Conservation (phyloP, 306 rosid genomes). For the Cicer pinnatifidum region DNA sequence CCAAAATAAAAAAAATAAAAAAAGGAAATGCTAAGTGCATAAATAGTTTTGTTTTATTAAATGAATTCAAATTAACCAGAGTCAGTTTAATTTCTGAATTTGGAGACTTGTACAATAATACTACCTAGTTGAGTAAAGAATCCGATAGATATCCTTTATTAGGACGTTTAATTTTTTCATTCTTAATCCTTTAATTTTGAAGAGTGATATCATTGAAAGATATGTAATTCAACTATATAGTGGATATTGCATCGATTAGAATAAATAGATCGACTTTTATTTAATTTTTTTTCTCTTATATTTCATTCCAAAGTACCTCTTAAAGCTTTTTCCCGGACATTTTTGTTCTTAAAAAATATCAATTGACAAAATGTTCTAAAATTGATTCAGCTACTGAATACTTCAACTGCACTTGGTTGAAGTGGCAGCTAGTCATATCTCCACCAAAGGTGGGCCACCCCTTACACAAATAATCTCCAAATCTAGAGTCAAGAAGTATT, state of each 20-base stretch:
- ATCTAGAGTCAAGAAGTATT: slow-evolving; percentile 11
- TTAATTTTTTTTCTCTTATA: too few species aligned
- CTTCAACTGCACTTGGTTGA: slow-evolving; percentile 37
- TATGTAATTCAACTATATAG: too few species aligned
- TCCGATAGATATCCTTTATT: too few species aligned
- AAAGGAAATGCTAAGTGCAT: neutral
- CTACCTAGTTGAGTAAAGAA: too few species aligned
- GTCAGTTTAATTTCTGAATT: too few species aligned
- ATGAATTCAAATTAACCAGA: too few species aligned
- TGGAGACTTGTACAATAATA: too few species aligned
- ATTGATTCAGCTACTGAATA: slow-evolving; percentile 45
- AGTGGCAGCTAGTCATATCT: slow-evolving; percentile 34
- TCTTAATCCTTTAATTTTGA: too few species aligned
- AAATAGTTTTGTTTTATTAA: neutral
- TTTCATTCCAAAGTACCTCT: neutral
- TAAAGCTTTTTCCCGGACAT: neutral
- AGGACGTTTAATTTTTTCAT: too few species aligned
- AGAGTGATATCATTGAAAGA: too few species aligned
- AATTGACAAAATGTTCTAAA: slow-evolving; percentile 24
- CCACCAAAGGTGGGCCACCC: slow-evolving; percentile 43
- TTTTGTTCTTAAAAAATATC: neutral
- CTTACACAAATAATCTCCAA: slow-evolving; percentile 12
- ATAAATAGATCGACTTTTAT: too few species aligned
- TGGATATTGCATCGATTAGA: too few species aligned
- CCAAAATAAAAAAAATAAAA: neutral